Evolutionary conservation across 2,329 filamentous ascomycete species (phyloP), one percentile per base, ranked within the genome.

Genomic region (Pyricularia pennisetigena): DNA sequence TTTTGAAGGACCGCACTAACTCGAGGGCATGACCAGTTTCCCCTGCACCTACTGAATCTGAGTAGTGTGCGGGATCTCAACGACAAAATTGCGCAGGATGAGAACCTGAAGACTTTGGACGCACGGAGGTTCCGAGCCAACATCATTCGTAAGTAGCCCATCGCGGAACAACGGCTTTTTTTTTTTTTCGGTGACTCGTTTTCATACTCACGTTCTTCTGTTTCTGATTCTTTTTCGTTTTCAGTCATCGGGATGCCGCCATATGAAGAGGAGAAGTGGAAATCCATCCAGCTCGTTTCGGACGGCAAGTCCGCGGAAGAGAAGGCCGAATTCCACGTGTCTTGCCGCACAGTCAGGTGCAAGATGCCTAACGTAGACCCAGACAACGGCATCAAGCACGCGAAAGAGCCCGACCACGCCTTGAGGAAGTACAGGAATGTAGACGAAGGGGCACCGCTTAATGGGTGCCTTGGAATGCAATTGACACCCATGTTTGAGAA

Each of bases 201-300:
- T 59, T 67, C 49, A 64, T 35, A 57, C 49, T 49, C 32, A 9
- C 14, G n/a, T n/a, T n/a, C n/a, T n/a, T n/a, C n/a, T n/a, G n/a
- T n/a, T n/a, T n/a, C n/a, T n/a, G n/a, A n/a, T 28, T 30, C 32
- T 29, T 30, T 29, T 16, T 62, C 72, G 57, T 59, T 5, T 14
- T 23, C 23, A 72, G 71, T 73, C 66, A 85, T 87, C 4, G 89
- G 89, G 3, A 82, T 84, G 0, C 79, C 84, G 1, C 81, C 88
- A 4, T 92, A 90, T 73, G 84, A 86, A 23, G 90, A 94, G 76
- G 90, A 93, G 67, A 80, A 80, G 9, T 93, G 90, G 90, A 88
- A 86, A 70, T 81, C 79, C 30, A 82, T 92, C 54, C 78, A 80
- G 26, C 82, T 90, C 72, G 83, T 80, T 54, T 77, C 79, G 8